Conservation (phyloP, 257 asterid species). For the Coffea eugenioides region DNA sequence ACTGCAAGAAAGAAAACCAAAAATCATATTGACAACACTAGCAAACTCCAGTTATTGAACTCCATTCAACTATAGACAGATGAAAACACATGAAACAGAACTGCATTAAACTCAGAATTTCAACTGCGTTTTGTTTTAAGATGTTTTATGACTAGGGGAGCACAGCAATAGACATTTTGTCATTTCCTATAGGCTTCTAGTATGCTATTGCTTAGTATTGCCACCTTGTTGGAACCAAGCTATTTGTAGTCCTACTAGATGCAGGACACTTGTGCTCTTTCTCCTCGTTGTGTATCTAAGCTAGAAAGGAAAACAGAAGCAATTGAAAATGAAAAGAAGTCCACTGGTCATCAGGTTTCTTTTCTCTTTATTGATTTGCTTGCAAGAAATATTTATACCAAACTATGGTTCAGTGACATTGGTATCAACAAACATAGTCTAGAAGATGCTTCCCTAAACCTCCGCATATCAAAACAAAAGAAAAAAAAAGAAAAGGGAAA, state of each 20-base stretch:
- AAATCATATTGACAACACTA: neutral
- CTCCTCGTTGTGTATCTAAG: neutral
- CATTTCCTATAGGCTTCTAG: neutral
- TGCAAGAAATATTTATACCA: neutral
- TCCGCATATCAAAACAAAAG: neutral
- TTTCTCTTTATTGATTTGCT: neutral
- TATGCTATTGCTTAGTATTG: neutral
- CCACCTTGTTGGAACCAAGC: neutral
- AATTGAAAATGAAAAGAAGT: neutral
- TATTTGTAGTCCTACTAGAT: neutral
- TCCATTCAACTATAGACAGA: neutral
- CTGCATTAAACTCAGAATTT: neutral
- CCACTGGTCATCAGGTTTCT: neutral
- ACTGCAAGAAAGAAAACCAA: slow-evolving; percentile 35
- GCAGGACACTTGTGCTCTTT: neutral
- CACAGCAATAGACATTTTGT: neutral
- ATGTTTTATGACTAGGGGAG: neutral
- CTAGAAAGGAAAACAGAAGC: neutral
- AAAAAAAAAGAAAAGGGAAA: neutral
- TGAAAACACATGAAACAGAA: neutral
- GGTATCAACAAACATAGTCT: neutral
- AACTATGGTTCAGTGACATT: neutral
- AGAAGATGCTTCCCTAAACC: neutral
- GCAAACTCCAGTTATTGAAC: neutral
- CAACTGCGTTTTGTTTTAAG: neutral